Conservation (phyloP, 352 stramenopile genomes). For the Globisporangium spiculum region DNA sequence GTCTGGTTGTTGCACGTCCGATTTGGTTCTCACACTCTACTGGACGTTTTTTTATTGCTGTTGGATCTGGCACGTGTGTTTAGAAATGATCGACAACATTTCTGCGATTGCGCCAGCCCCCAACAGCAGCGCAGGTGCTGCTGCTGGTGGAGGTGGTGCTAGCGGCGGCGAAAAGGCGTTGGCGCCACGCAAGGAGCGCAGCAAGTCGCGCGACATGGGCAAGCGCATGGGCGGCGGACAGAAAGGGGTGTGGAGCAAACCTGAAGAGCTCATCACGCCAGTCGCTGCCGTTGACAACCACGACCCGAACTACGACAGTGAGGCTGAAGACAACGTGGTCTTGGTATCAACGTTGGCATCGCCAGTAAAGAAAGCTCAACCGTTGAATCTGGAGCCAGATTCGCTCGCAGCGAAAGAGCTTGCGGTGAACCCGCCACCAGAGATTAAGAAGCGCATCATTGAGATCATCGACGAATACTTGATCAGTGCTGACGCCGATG, state of each 20-base stretch:
- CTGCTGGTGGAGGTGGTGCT: slow-evolving; percentile 18
- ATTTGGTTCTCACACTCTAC: background rate
- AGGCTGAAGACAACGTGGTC: slow-evolving; percentile 89
- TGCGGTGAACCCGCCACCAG: slow-evolving; percentile 60
- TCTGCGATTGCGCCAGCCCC: background rate
- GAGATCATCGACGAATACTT: slow-evolving; percentile 91
- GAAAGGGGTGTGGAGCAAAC: slow-evolving; percentile 80
- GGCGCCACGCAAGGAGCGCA: slow-evolving; percentile 68
- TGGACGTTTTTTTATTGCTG: background rate
- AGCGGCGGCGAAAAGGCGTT: slow-evolving; percentile 48
- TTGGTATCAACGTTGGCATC: slow-evolving; percentile 59
- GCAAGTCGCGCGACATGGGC: slow-evolving; percentile 80
- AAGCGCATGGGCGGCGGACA: slow-evolving; percentile 88
- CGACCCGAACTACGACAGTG: slow-evolving; percentile 94
- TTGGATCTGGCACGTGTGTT: background rate
- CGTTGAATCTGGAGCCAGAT: slow-evolving; percentile 57
- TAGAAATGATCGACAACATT: slow-evolving; percentile 17
- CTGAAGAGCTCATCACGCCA: slow-evolving; percentile 64
- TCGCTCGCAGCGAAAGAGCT: slow-evolving; percentile 74
- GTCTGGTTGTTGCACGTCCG: background rate
- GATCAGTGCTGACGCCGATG: slow-evolving; percentile 84
- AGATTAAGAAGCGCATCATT: slow-evolving; percentile 90
- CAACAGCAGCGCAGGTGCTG: slow-evolving; percentile 16
- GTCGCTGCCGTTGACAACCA: slow-evolving; percentile 78
- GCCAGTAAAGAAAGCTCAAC: slow-evolving; percentile 40